phyloP scores from a whole-genome alignment of 2,329 filamentous ascomycete species.

The Clarireedia hainanense region DNA sequence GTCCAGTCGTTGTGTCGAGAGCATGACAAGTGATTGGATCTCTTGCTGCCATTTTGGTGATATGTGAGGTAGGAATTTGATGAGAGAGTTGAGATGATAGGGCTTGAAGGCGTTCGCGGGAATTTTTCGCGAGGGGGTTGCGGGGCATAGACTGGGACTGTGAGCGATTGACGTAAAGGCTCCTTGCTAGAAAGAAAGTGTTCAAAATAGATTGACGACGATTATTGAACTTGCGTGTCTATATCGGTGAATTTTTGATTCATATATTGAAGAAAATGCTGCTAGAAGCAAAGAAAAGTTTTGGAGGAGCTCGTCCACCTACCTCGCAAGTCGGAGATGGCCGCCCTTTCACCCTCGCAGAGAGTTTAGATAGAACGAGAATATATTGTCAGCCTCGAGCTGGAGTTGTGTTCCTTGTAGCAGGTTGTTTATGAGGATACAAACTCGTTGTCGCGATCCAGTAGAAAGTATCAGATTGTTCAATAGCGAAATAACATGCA shows the following conservation, averaged over 20 bases:
- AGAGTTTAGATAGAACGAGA: no score
- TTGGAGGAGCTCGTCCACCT: background rate
- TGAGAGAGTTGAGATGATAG: background rate
- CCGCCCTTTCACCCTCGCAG: slow-evolving; percentile 15
- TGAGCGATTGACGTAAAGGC: background rate
- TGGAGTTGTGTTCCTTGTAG: no score
- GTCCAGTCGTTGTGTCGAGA: slow-evolving; percentile 71
- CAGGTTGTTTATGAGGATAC: no score
- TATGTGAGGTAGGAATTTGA: background rate
- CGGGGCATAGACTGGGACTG: slow-evolving; percentile 1
- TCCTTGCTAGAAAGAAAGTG: no score
- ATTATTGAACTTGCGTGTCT: no score
- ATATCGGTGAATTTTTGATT: background rate
- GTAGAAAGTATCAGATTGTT: no score
- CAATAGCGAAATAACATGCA: no score
- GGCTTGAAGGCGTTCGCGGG: background rate
- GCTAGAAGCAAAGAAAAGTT: no score
- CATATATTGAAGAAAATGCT: no score
- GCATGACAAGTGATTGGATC: slow-evolving; percentile 79
- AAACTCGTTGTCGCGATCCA: no score
- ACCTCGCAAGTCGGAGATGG: slow-evolving; percentile 16
- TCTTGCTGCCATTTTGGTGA: slow-evolving; percentile 10
- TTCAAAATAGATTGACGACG: no score
- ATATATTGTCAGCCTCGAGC: background rate
- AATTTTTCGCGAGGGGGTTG: background rate